Evolutionary conservation across 177 flowering plant species (phyloP).

Genomic region (Vitis hybrid): DNA sequence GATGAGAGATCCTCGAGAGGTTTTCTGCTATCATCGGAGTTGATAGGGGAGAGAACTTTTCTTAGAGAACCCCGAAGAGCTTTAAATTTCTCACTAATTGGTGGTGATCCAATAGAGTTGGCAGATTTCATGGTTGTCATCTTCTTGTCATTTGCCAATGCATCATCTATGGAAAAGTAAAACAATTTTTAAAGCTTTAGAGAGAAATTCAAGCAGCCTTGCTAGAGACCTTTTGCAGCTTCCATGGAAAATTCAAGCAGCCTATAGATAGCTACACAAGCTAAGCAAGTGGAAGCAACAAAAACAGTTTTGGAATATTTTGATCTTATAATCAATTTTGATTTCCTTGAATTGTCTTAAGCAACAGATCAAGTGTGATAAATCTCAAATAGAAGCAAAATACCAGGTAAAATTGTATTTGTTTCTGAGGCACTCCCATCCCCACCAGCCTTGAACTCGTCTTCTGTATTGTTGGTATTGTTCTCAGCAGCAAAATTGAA

Average conservation of each 20-base stretch:
- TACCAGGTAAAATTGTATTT: constrained; percentile 24
- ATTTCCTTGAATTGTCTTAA: background rate
- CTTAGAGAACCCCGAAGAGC: constrained; percentile 28
- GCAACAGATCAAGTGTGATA: background rate
- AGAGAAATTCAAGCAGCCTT: background rate
- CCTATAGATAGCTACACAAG: too few relatives aligned
- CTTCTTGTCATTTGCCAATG: constrained; percentile 19
- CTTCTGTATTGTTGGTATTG: constrained; percentile 7
- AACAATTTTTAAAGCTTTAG: background rate
- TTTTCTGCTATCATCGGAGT: constrained; percentile 21
- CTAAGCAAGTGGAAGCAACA: too few relatives aligned
- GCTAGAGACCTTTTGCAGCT: too few relatives aligned
- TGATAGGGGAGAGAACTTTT: constrained; percentile 48
- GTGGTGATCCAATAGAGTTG: constrained; percentile 12
- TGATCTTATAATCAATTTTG: background rate
- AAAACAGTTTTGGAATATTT: too few relatives aligned
- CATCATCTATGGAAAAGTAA: constrained; percentile 25
- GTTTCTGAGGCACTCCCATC: constrained; percentile 11
- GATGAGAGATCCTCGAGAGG: constrained; percentile 15
- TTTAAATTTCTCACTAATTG: constrained; percentile 19
- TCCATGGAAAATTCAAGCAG: too few relatives aligned
- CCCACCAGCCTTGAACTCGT: constrained; percentile 5
- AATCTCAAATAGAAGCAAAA: constrained; percentile 6
- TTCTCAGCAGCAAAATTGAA: constrained; percentile 16
- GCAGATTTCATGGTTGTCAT: background rate